phyloP scores from a whole-genome alignment of 2,329 filamentous ascomycete genomes.

The Beauveria bassiana region DNA sequence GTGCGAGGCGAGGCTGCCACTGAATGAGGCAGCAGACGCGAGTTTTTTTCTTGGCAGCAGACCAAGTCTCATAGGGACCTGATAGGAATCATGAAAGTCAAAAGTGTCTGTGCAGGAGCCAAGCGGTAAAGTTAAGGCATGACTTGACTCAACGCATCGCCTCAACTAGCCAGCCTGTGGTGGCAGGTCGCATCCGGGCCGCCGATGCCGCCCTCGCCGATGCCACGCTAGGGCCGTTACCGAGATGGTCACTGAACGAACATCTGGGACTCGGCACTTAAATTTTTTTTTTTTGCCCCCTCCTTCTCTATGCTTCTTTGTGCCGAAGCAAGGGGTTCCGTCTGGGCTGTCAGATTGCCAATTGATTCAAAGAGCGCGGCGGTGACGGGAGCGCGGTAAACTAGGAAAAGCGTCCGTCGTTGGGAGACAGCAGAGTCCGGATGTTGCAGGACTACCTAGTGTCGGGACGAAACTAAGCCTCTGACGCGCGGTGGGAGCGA shows the following conservation, averaged over 20 bases:
- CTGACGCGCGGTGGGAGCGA: neutral
- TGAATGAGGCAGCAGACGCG: neutral
- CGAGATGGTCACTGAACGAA: neutral
- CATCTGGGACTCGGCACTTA: neutral
- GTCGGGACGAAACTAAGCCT: constrained; percentile 4
- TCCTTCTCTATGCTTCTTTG: too few species aligned
- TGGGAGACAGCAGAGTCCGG: neutral
- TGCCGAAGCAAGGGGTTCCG: too few species aligned
- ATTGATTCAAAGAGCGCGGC: too few species aligned
- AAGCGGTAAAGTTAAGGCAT: neutral
- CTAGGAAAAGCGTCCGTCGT: neutral
- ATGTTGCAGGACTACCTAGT: neutral
- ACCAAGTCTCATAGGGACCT: neutral
- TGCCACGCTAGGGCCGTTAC: neutral
- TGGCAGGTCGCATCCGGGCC: constrained; percentile 1
- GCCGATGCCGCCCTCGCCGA: neutral
- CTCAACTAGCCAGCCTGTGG: neutral
- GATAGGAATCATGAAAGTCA: neutral
- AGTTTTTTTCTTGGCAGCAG: neutral
- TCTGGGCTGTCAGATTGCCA: too few species aligned
- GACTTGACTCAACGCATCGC: neutral
- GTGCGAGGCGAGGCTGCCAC: neutral
- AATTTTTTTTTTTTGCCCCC: neutral
- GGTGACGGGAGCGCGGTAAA: neutral
- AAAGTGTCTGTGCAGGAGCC: neutral